Percentiles rank a stretch among this genome's conserved stretches.
These are phyloP conservation scores for Digitaria exilis DNA, from an alignment of 202 grass and related monocot genomes.

Conservation along the genomic window DNA sequence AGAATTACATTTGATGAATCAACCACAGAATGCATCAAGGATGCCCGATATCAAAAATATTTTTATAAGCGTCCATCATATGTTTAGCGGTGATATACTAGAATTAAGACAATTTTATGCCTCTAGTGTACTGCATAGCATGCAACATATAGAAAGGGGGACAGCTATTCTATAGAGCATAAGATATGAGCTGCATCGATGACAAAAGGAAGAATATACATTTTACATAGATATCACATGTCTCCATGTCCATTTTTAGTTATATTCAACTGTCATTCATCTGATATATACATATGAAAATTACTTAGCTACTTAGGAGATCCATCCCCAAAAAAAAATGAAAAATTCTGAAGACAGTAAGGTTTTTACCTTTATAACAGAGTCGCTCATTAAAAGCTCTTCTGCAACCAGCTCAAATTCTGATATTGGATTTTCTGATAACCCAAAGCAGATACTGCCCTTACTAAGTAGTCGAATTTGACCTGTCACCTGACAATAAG, in stretches of 20 bases:
- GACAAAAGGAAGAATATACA: background rate
- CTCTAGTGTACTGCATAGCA: background rate
- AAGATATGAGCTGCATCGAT: background rate
- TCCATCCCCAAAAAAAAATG: background rate
- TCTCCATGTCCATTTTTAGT: background rate
- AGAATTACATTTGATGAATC: constrained; percentile 20
- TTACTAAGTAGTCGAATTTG: constrained; percentile 90
- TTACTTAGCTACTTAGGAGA: constrained; percentile 1
- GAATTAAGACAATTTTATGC: background rate
- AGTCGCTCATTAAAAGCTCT: constrained; percentile 98
- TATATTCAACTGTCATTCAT: background rate
- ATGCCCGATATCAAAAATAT: background rate
- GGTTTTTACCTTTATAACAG: constrained; percentile 88
- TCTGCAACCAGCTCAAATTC: constrained; percentile 99
- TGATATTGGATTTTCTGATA: constrained; percentile 93
- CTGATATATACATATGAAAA: constrained; percentile 6
- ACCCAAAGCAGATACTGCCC: constrained; percentile 95
- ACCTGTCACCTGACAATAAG: constrained; percentile 75
- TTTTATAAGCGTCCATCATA: background rate
- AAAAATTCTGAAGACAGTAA: constrained; percentile 12
- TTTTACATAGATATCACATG: background rate
- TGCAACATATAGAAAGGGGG: background rate
- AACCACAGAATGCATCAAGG: background rate
- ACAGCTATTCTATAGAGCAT: background rate
- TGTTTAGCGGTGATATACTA: background rate